Evolutionary conservation across 371 early-diverging fungal genomes (phyloP), one percentile per base, ranked within the genome.

Genomic region (Batrachochytrium dendrobatidis): DNA sequence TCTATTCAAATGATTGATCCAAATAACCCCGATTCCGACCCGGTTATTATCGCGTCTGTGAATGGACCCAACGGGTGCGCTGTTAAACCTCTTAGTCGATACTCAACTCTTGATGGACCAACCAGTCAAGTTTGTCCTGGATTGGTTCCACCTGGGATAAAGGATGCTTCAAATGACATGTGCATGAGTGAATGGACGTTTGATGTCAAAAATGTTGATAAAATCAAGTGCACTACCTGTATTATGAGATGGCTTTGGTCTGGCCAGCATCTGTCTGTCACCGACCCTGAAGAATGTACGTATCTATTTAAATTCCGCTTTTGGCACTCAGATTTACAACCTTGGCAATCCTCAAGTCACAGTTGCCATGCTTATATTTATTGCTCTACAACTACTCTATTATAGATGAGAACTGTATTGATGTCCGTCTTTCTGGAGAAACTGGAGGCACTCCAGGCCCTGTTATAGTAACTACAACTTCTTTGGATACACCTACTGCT

Each of bases 111-210:
- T 53, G 24, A 22, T 32, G 2, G 43, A 29, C 43, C 24, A 3
- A 64, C 69, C 4, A 60, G 53, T 28, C 26, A 25, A 20, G 58
- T 62, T 31, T 69, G 69, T 56, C 51, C 56, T 12, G 63, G 62
- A 30, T 20, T 31, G 15, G 2, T 60, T 10, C 62, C 69, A 50
- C 31, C 59, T 28, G 60, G 63, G 18, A 44, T 67, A 32, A 30
- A 34, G 15, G 55, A 55, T 24, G 55, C 55, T 48, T 60, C 63
- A 8, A 63, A 69, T 57, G 69, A 69, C 59, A 69, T 69, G 69
- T 69, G 69, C 39, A 3, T 65, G 25, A 39, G 54, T 53, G 48
- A 69, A 22, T 69, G 69, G 69, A 69, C 69, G 1, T 69, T 69
- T 51, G 54, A 30, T 20, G 34, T 55, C 3, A 52, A 59, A 34